phyloP scores from a whole-genome alignment of 2,329 filamentous ascomycete species.

The Aspergillus sp. region DNA sequence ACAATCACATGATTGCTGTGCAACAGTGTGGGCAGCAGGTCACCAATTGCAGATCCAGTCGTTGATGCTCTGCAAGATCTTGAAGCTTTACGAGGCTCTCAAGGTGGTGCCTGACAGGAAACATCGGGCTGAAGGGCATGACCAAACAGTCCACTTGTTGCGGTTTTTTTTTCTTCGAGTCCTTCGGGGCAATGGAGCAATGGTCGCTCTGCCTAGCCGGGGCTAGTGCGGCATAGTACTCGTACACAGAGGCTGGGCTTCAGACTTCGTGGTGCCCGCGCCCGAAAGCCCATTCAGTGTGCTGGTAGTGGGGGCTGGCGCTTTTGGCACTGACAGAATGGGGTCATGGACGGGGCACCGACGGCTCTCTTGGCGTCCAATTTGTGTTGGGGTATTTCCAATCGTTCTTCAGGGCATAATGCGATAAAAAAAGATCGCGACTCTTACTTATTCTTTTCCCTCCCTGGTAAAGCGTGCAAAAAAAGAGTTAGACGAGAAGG shows the following conservation, averaged over 20 bases:
- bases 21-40: neutral
- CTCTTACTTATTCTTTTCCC: neutral
- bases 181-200: neutral
- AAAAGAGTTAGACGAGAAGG: neutral
- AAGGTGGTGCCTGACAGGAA: neutral
- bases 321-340: neutral
- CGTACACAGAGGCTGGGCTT: neutral
- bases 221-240: neutral
- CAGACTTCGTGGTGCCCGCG: neutral
- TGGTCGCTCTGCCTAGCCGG: neutral
- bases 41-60: neutral
- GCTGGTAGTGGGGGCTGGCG: too few relatives aligned
- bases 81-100: neutral
- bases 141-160: neutral
- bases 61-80: neutral
- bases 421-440: neutral
- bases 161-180: neutral
- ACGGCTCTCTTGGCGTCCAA: neutral
- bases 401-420: neutral
- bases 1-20: neutral
- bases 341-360: neutral
- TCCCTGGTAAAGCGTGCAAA: neutral
- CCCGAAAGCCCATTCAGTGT: neutral
- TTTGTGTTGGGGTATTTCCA: neutral
- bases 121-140: neutral